Evolutionary conservation across 768 basidiomycete genomes (phyloP).

Genomic region (Polyporus arcularius): DNA sequence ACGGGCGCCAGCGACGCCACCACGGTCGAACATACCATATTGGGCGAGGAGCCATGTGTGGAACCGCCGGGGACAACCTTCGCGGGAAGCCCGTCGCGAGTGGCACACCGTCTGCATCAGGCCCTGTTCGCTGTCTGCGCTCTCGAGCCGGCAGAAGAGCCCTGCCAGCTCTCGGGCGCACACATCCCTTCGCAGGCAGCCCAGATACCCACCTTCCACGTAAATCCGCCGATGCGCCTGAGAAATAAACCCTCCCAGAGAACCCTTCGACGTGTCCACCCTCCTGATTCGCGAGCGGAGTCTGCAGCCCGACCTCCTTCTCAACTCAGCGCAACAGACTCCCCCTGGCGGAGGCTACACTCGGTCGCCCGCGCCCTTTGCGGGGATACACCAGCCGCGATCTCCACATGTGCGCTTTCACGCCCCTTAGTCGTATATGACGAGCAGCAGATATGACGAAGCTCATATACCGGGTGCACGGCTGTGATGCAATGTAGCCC

Average conservation of each 20-base stretch:
- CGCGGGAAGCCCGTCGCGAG: slow-evolving; percentile 10
- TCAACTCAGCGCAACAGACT: not conserved
- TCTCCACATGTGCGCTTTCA: too few relatives aligned
- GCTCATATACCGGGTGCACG: too few relatives aligned
- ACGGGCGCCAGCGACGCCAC: not conserved
- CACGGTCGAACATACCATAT: not conserved
- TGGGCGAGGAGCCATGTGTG: not conserved
- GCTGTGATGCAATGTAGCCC: too few relatives aligned
- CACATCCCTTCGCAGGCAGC: slow-evolving; percentile 1
- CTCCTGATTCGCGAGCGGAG: slow-evolving; percentile 18
- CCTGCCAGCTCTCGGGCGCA: not conserved
- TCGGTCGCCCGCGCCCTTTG: too few relatives aligned
- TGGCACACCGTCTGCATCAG: too few relatives aligned
- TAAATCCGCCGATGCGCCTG: slow-evolving; percentile 8
- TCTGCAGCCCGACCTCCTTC: not conserved
- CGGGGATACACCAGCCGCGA: too few relatives aligned
- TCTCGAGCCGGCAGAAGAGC: slow-evolving; percentile 10
- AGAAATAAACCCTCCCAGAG: not conserved
- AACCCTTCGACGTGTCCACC: not conserved
- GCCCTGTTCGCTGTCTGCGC: not conserved
- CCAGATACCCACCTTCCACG: not conserved
- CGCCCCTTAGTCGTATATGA: too few relatives aligned
- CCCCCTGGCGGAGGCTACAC: too few relatives aligned
- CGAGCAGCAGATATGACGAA: too few relatives aligned
- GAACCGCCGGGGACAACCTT: slow-evolving; percentile 12